These are phyloP conservation scores for Euphorbia celastroides DNA, from an alignment of 441 rosid genomes.

Conservation along the genomic window DNA sequence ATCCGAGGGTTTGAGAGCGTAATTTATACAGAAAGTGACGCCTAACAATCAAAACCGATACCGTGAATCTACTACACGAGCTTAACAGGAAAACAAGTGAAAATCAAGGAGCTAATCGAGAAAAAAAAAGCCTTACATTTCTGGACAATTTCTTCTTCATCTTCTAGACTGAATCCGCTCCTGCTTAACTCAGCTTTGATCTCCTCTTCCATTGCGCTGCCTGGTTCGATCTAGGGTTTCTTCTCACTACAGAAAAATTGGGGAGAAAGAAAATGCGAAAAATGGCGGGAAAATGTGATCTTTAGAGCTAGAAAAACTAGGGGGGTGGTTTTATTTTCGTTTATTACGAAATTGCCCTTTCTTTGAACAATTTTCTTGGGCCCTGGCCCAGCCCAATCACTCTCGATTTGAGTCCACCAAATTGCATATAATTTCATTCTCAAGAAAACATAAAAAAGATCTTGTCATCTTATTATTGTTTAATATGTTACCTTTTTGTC, in stretches of 20 bases:
- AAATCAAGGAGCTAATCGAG: slow-evolving; percentile 11
- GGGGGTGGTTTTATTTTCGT: too few species aligned
- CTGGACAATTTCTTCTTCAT: slow-evolving; percentile 60
- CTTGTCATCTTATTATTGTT: too few species aligned
- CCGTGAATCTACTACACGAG: background rate
- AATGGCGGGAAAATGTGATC: slow-evolving; percentile 39
- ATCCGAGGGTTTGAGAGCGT: slow-evolving; percentile 62
- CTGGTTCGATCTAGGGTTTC: slow-evolving; percentile 26
- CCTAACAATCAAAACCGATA: too few species aligned
- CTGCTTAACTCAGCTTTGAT: slow-evolving; percentile 60
- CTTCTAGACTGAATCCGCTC: slow-evolving; percentile 51
- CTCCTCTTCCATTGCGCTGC: slow-evolving; percentile 50
- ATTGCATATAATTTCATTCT: too few species aligned
- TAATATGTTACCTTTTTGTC: too few species aligned
- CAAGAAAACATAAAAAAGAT: too few species aligned
- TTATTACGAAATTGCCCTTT: too few species aligned
- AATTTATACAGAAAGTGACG: slow-evolving; percentile 72
- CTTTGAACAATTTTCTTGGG: too few species aligned
- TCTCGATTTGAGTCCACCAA: too few species aligned
- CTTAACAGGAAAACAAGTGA: background rate
- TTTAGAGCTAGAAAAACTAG: background rate
- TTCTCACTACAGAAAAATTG: slow-evolving; percentile 20
- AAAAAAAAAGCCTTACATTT: slow-evolving; percentile 35
- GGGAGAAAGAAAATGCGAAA: slow-evolving; percentile 18
- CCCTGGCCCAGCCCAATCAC: too few species aligned